Conservation (phyloP, 768 basidiomycete genomes). For the Gloeophyllum trabeum region DNA sequence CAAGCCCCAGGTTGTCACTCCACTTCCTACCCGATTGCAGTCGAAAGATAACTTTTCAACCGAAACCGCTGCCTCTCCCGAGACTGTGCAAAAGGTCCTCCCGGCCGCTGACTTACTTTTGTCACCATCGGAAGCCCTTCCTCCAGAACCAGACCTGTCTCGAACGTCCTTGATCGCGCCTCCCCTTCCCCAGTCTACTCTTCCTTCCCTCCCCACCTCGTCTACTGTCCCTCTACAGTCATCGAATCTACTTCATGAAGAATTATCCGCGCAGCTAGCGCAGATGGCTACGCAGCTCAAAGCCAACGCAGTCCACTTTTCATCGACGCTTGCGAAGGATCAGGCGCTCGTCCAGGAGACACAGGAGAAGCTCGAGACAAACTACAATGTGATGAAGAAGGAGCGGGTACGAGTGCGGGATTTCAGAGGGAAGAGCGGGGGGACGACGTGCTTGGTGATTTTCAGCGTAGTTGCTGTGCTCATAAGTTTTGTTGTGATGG, state of each 20-base stretch:
- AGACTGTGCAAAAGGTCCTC: no score
- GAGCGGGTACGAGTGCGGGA: conserved; percentile 40
- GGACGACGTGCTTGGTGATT: conserved; percentile 44
- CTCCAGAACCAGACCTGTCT: conserved; percentile 12
- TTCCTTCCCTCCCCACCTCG: conserved; percentile 11
- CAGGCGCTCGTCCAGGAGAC: conserved; percentile 57
- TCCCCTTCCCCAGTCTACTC: conserved; percentile 13
- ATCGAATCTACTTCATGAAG: conserved; percentile 57
- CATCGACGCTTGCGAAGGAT: conserved; percentile 62
- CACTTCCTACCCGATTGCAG: no score
- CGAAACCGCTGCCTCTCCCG: no score
- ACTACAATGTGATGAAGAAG: conserved; percentile 56
- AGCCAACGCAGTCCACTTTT: conserved; percentile 73
- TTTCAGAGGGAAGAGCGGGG: conserved; percentile 32
- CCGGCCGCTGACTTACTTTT: conserved; percentile 29
- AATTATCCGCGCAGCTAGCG: conserved; percentile 63
- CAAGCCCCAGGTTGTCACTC: no score
- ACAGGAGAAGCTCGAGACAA: conserved; percentile 63
- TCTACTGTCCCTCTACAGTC: conserved; percentile 28
- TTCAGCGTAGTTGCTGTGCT: conserved; percentile 49
- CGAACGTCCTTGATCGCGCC: conserved; percentile 19
- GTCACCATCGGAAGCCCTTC: conserved; percentile 21
- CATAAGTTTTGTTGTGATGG: conserved; percentile 60
- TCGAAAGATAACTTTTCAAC: no score
- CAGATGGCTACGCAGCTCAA: conserved; percentile 86